phyloP scores from a whole-genome alignment of 495 filamentous ascomycete genomes.

The Symbiotaphrina buchneri region DNA sequence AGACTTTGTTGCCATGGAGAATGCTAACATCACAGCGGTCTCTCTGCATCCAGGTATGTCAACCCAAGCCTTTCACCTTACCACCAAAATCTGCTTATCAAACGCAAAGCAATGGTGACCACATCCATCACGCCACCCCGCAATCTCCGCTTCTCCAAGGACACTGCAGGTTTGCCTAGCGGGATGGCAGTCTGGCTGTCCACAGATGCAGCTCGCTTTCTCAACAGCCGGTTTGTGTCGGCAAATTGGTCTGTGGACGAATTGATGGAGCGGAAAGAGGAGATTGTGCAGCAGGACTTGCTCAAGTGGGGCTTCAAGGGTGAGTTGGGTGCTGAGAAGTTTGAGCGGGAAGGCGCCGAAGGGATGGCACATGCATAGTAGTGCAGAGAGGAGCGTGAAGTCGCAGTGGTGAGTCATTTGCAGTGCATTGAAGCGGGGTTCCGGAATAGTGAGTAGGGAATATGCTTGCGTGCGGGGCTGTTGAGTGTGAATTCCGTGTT shows the following conservation, averaged over 20 bases:
- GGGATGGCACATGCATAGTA: too few species aligned
- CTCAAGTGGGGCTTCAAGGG: constrained; percentile 5
- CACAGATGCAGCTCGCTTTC: constrained; percentile 4
- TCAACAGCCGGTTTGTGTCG: constrained; percentile 5
- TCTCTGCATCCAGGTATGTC: constrained; percentile 1
- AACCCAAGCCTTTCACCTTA: neutral
- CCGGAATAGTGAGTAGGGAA: too few species aligned
- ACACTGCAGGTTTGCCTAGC: constrained; percentile 2
- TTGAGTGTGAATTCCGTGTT: too few species aligned
- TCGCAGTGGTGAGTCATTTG: too few species aligned
- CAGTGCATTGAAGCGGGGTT: too few species aligned
- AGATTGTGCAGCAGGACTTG: constrained; percentile 6
- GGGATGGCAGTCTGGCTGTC: constrained; percentile 6
- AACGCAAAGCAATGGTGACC: too few species aligned
- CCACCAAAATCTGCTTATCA: neutral
- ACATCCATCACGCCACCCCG: too few species aligned
- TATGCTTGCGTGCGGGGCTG: too few species aligned
- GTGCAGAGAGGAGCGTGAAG: too few species aligned
- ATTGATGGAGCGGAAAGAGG: constrained; percentile 5
- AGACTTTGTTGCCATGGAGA: constrained; percentile 1
- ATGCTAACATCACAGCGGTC: constrained; percentile 2
- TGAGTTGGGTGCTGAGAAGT: constrained; percentile 3
- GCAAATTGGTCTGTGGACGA: constrained; percentile 10
- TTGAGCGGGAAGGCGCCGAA: neutral
- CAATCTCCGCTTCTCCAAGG: constrained; percentile 1